A percentile compares a stretch with the other conserved stretches of the same genome.
Evolutionary conservation across 2,329 filamentous ascomycete species (phyloP).

Genomic region (Leptographium procerum): DNA sequence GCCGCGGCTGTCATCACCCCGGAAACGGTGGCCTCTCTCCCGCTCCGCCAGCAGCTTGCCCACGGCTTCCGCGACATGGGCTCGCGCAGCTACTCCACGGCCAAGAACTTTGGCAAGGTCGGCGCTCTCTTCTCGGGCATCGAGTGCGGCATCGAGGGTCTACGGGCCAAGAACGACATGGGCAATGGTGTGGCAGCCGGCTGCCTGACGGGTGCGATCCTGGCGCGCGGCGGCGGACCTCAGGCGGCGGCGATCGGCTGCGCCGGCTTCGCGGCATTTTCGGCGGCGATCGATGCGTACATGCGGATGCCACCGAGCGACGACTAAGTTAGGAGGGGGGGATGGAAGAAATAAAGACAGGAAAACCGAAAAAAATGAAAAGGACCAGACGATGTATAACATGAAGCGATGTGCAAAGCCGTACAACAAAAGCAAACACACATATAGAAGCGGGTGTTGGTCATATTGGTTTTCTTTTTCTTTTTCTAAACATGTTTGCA

Average conservation of each 20-base stretch:
- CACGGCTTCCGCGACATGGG: conserved; percentile 94
- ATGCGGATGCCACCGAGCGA: conserved; percentile 64
- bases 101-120: conserved; percentile 91
- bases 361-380: background rate
- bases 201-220: conserved; percentile 79
- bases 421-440: too few species aligned
- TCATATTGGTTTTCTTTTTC: too few species aligned
- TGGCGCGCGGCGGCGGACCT: conserved; percentile 79
- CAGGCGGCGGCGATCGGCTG: conserved; percentile 82
- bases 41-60: conserved; percentile 71
- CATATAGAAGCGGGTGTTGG: background rate
- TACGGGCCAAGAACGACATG: conserved; percentile 87
- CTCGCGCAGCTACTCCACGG: conserved; percentile 64
- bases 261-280: conserved; percentile 87
- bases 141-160: conserved; percentile 90
- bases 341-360: background rate
- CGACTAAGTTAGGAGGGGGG: conserved; percentile 25
- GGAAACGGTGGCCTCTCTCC: conserved; percentile 47
- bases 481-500: too few species aligned
- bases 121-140: conserved; percentile 85
- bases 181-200: conserved; percentile 79
- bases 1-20: conserved; percentile 16
- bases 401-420: background rate
- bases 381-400: too few species aligned
- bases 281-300: conserved; percentile 81